Evolutionary conservation across 495 filamentous ascomycete species (phyloP), one percentile per base, ranked within the genome.

Genomic region (Chlorociboria aeruginascens): DNA sequence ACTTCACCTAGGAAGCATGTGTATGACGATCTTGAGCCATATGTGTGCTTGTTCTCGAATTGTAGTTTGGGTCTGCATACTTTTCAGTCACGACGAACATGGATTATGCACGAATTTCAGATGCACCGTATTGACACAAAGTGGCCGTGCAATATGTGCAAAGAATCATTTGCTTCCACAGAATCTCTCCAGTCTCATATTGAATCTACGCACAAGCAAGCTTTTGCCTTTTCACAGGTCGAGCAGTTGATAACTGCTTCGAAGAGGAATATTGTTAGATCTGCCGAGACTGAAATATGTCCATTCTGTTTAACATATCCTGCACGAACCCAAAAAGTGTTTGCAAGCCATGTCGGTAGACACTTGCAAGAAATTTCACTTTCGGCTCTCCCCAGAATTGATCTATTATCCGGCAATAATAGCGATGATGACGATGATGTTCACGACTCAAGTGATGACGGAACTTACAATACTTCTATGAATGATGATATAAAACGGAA

Each of bases 21-120:
- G 8, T 64, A 63, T 36, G 34, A 51, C 0, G 63, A 66, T 46
- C 53, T 66, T 6, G 33, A 35, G 33, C 33, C 33, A 10, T 35
- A 35, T 13, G 13, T 35, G 2, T 35, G 33, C 13, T 13, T 35
- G 10, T 35, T 35, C 33, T 3, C 10, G 10, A 13, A 6, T 35
- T 35, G 33, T 13, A 13, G 13, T 13, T 7, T 35, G 10, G 33
- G 33, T 11, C 33, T 35, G 1, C 33, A 35, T 6, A 35, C 33
- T 35, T 35, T 35, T 6, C 33, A 35, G 6, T 35, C 33, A 35
- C 33, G 33, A 35, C 33, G 6, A 35, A 13, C 10, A 35, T 35
- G 33, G 33, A 10, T 11, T 3, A 35, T 3, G 10, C 33, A 35
- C 33, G 33, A 35, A 13, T 35, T 35, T 13, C 33, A 35, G 33